Evolutionary conservation across 306 rosid genomes (phyloP).

Genomic region (Corylus avellana): DNA sequence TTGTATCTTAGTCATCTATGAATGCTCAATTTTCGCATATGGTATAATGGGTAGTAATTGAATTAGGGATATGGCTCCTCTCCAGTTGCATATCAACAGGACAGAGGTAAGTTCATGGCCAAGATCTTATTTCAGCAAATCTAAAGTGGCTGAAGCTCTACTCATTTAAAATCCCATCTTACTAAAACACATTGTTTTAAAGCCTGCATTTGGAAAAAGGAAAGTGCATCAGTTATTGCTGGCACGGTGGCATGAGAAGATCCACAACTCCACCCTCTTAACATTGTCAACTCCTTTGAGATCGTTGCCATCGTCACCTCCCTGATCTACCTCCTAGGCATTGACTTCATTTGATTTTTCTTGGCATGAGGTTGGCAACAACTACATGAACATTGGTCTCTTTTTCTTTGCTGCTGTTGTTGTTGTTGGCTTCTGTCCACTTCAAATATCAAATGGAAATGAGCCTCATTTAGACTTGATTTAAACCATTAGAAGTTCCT

Average conservation of each 20-base stretch:
- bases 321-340: neutral
- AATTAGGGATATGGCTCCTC: neutral
- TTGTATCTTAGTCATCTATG: neutral
- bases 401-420: neutral
- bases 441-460: conserved; percentile 4
- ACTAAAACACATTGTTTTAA: too few relatives aligned
- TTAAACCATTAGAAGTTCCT: neutral
- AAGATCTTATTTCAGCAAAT: neutral
- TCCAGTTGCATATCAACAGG: neutral
- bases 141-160: neutral
- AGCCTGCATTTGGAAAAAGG: too few relatives aligned
- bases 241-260: neutral
- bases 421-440: neutral
- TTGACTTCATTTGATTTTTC: neutral
- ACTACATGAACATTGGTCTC: neutral
- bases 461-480: neutral
- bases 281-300: neutral
- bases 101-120: neutral
- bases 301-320: neutral
- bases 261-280: neutral
- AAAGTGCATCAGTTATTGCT: neutral
- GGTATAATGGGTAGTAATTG: neutral
- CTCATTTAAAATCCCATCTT: neutral
- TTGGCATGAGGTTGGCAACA: neutral
- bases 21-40: neutral